Evolutionary conservation across 495 filamentous ascomycete genomes (phyloP).

Genomic region (Podospora australis): DNA sequence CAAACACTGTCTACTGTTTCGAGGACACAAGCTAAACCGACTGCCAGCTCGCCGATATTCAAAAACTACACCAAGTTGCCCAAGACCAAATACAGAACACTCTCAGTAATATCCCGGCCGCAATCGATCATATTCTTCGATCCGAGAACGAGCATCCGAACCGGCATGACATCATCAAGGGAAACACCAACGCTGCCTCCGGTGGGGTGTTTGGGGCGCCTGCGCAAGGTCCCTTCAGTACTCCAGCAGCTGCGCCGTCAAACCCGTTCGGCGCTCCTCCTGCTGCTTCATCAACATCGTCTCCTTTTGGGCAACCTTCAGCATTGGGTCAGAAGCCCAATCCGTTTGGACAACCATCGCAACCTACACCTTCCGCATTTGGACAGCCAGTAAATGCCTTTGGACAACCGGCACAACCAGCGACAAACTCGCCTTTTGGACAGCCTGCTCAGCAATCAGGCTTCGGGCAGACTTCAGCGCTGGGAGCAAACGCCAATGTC

Average conservation of each 20-base stretch:
- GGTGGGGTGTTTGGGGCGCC: constrained; percentile 7
- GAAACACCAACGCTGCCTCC: constrained; percentile 14
- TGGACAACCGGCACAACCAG: constrained; percentile 35
- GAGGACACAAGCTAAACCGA: constrained; percentile 12
- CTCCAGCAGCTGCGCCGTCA: not conserved
- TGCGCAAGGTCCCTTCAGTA: constrained; percentile 12
- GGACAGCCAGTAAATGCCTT: no score
- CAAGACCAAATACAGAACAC: constrained; percentile 62
- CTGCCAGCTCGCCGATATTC: constrained; percentile 53
- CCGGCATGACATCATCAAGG: constrained; percentile 61
- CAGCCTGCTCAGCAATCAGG: constrained; percentile 1
- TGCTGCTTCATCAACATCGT: constrained; percentile 6
- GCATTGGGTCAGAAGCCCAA: constrained; percentile 34
- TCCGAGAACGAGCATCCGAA: constrained; percentile 72
- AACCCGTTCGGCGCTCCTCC: constrained; percentile 32
- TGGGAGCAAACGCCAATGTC: not conserved
- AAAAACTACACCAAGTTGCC: constrained; percentile 49
- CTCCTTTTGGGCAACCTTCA: constrained; percentile 42
- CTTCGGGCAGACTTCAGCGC: not conserved
- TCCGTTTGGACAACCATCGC: constrained; percentile 33
- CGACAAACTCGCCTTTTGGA: constrained; percentile 10
- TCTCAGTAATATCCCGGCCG: constrained; percentile 60
- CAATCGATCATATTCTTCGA: constrained; percentile 63
- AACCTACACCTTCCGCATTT: constrained; percentile 23
- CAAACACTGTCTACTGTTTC: no score